Evolutionary conservation across 495 filamentous ascomycete genomes (phyloP).

Genomic region (Acidiella bohemica): DNA sequence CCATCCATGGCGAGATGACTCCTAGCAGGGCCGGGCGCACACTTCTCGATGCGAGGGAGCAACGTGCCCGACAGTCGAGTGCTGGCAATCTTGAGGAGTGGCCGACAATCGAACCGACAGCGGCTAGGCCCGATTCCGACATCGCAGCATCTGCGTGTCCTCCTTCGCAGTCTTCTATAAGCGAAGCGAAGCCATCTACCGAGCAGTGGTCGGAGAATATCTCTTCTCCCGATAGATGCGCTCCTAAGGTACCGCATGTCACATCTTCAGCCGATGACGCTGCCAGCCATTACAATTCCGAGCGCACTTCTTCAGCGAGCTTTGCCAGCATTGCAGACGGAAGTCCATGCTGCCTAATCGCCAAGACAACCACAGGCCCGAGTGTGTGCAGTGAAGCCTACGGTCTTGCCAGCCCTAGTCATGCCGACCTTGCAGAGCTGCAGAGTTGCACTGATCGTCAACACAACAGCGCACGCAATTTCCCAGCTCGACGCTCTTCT

Average conservation of each 20-base stretch:
- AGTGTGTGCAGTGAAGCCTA: too few species aligned
- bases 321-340: too few species aligned
- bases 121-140: too few species aligned
- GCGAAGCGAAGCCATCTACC: too few species aligned
- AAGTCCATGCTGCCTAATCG: too few species aligned
- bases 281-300: not conserved
- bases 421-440: too few species aligned
- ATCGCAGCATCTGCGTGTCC: too few species aligned
- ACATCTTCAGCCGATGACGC: not conserved
- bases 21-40: conserved; percentile 8
- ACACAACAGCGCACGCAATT: too few species aligned
- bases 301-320: conserved; percentile 1
- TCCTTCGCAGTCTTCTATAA: too few species aligned
- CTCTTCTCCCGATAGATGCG: not conserved
- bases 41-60: conserved; percentile 14
- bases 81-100: conserved; percentile 5
- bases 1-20: not conserved
- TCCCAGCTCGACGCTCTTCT: too few species aligned
- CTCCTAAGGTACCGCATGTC: not conserved
- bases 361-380: not conserved
- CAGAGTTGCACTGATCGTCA: too few species aligned
- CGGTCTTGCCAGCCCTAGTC: too few species aligned
- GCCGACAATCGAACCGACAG: conserved; percentile 9
- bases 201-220: not conserved
- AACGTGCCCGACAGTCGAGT: conserved; percentile 2